Percentiles rank a stretch among this genome's conserved stretches.
These are phyloP conservation scores for Penicillium dipodomyicola DNA, from an alignment of 495 filamentous ascomycete species.

Conservation along the genomic window DNA sequence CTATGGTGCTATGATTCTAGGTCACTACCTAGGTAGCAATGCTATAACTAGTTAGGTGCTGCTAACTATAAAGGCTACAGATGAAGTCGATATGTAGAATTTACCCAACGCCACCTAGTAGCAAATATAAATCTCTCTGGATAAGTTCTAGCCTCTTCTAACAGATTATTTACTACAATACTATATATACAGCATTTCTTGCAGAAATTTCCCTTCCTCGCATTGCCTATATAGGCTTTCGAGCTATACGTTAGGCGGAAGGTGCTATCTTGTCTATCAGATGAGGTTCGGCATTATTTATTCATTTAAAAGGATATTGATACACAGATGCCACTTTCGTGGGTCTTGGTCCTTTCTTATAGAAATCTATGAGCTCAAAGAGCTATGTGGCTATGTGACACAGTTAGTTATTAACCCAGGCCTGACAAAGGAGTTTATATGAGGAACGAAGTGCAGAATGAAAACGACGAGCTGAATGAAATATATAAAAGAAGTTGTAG, in stretches of 20 bases:
- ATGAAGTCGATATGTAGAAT: background rate
- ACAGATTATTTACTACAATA: background rate
- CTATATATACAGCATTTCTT: background rate
- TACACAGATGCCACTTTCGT: background rate
- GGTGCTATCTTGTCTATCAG: background rate
- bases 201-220: background rate
- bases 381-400: background rate
- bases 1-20: background rate
- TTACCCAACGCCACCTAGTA: background rate
- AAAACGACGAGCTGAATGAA: background rate
- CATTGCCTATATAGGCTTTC: background rate
- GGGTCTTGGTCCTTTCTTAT: background rate
- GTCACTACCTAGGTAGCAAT: background rate
- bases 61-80: background rate
- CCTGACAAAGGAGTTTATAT: background rate
- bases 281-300: background rate
- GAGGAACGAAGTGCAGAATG: background rate
- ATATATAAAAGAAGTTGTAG: background rate
- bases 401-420: background rate
- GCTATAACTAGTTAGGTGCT: no score
- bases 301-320: background rate
- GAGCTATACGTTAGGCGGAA: background rate
- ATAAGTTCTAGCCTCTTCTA: background rate
- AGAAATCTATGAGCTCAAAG: background rate
- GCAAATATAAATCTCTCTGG: background rate